These are phyloP conservation scores for Fusarium pilosicola DNA, from an alignment of 2,329 filamentous ascomycete species.

Conservation along the genomic window DNA sequence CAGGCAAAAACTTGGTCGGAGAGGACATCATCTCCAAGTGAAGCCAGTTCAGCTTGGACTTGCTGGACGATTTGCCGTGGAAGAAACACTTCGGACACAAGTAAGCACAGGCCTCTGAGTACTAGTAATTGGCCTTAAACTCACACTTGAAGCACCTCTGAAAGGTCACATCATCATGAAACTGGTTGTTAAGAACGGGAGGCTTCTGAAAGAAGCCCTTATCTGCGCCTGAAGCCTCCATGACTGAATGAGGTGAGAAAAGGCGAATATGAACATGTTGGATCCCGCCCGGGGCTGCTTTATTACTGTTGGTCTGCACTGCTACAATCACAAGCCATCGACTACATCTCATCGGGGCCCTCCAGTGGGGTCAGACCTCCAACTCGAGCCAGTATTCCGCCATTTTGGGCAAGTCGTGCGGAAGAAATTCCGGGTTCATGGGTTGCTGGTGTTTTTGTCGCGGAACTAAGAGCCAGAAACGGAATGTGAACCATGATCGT, in stretches of 20 bases:
- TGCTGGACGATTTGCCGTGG: constrained; percentile 52
- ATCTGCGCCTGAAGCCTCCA: constrained; percentile 58
- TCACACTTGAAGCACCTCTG: constrained; percentile 63
- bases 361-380: constrained; percentile 31
- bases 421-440: not conserved
- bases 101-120: not conserved
- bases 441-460: not conserved
- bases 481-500: not conserved
- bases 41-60: constrained; percentile 56
- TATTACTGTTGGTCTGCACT: not conserved
- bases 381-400: not conserved
- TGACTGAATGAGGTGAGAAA: constrained; percentile 30
- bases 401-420: not conserved
- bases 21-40: constrained; percentile 64
- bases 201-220: constrained; percentile 66
- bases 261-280: not conserved
- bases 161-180: constrained; percentile 63
- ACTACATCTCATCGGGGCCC: constrained; percentile 12
- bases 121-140: constrained; percentile 14
- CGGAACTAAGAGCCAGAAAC: not conserved
- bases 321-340: constrained; percentile 34
- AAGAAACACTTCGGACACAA: constrained; percentile 57
- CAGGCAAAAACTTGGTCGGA: constrained; percentile 64
- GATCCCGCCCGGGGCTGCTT: not conserved
- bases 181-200: constrained; percentile 65